Conservation (phyloP, 805 yeast genomes). For the Suhomyces kilbournensis region DNA sequence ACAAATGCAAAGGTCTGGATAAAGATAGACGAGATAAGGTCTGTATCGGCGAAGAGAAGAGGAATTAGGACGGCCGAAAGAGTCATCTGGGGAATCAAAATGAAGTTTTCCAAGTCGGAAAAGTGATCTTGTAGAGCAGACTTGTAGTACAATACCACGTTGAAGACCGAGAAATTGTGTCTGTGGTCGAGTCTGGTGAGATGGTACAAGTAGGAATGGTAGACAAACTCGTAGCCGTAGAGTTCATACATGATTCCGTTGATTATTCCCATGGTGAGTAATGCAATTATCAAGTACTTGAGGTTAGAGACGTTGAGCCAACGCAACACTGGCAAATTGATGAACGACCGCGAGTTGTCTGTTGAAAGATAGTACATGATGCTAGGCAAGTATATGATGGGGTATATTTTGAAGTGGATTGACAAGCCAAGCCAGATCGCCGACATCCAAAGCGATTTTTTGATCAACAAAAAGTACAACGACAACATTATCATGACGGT, state of each 20-base stretch:
- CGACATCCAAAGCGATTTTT: constrained; percentile 23
- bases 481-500: constrained; percentile 71
- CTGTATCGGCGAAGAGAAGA: constrained; percentile 28
- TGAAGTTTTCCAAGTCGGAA: constrained; percentile 48
- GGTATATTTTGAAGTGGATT: constrained; percentile 89
- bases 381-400: constrained; percentile 82
- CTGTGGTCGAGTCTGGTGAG: constrained; percentile 83
- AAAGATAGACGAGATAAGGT: constrained; percentile 34
- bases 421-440: constrained; percentile 65
- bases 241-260: constrained; percentile 59
- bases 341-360: constrained; percentile 16
- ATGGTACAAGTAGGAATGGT: constrained; percentile 82
- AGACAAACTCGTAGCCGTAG: constrained; percentile 74
- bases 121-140: constrained; percentile 32
- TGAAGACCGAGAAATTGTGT: constrained; percentile 90
- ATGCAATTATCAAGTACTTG: constrained; percentile 29
- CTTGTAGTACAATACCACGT: constrained; percentile 63
- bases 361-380: constrained; percentile 45
- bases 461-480: constrained; percentile 45
- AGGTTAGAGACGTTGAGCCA: constrained; percentile 40
- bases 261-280: constrained; percentile 43
- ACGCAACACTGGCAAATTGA: constrained; percentile 25
- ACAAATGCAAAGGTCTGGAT: constrained; percentile 45
- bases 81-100: constrained; percentile 80
- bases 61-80: constrained; percentile 63